These are phyloP conservation scores for Brassica balearica DNA, from an alignment of 441 rosid genomes.

Conservation along the genomic window DNA sequence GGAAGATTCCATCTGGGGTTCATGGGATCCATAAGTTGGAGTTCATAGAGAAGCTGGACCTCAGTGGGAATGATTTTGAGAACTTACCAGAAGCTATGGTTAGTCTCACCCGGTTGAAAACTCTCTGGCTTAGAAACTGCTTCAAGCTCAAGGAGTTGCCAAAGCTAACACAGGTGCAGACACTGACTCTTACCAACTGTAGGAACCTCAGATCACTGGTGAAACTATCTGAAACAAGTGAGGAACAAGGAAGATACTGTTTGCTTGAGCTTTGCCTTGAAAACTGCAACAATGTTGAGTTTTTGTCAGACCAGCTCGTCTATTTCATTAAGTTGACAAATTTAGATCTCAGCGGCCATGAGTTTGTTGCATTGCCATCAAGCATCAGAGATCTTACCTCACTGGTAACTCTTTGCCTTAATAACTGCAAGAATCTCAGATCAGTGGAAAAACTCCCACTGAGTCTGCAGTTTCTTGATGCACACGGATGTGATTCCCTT, in stretches of 20 bases:
- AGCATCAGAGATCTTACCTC: slow-evolving; percentile 36
- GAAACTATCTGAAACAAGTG: neutral
- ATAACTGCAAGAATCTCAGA: slow-evolving; percentile 41
- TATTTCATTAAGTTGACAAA: slow-evolving; percentile 21
- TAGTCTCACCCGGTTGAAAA: neutral
- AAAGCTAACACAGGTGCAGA: neutral
- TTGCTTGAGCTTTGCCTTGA: slow-evolving; percentile 10
- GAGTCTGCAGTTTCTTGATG: slow-evolving; percentile 17
- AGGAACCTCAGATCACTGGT: neutral
- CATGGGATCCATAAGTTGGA: neutral
- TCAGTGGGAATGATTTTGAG: neutral
- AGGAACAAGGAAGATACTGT: neutral
- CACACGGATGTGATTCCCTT: slow-evolving; percentile 41
- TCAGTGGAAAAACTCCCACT: slow-evolving; percentile 45
- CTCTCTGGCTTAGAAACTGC: neutral
- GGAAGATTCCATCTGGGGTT: slow-evolving; percentile 5
- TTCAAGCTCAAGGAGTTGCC: slow-evolving; percentile 1
- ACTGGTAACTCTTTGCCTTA: slow-evolving; percentile 40
- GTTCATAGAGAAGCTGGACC: neutral
- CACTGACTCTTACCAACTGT: neutral
- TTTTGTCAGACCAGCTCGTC: slow-evolving; percentile 31
- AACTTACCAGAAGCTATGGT: neutral
- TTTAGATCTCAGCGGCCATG: slow-evolving; percentile 44
- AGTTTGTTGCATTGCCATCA: slow-evolving; percentile 44
- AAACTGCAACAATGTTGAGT: neutral